Base-by-base conservation (phyloP, 2,329 filamentous ascomycete genomes). In the Fusarium protoensiforme region DNA sequence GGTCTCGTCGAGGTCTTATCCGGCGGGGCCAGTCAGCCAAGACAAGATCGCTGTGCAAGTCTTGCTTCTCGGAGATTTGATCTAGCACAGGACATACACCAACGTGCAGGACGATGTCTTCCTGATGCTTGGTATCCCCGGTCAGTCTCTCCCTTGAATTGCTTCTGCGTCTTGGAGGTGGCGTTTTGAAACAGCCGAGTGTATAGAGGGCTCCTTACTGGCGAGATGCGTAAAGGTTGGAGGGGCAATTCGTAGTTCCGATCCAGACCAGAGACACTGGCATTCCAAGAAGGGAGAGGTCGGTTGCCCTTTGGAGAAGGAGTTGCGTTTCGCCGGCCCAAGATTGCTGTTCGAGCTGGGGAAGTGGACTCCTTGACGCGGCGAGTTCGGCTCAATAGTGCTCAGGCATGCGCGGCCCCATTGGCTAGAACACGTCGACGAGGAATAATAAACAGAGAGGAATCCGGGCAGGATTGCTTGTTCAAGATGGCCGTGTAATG, bases 21-120 rank as follows among this genome's bases (percentile, higher is more conserved):
- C 72, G 68, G 71, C 72, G 64, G 75, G 74, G 74, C 79, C 74
- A 77, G 71, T 77, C 64, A 67, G 69, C 73, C 72, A 76, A 78
- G 76, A 81, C 76, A 75, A 70, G 75, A 76, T 77, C 71, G 76
- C 77, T 77, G 65, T 72, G 75, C 65, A 65, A 67, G 75, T 74
- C 64, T 79, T 79, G 75, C 67, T 74, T 76, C 67, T 82, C 81
- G 82, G 81, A 83, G 79, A 83, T 83, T 84, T 82, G 82, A 79
- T 82, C 77, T 74, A 74, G 75, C 74, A 77, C 74, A 72, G 74
- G 69, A 64, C 72, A 80, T 75, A 79, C 74, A 73, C 75, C 75
- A 81, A 79, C 67, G 74, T 77, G 68, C 67, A 78, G 73, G 72
- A 71, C 75, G 77, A 76, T 79, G 72, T 75, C 73, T 79, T 77